Evolutionary conservation across 306 rosid genomes (phyloP), one percentile per base, ranked within the genome.

Genomic region (Quercus ilex): DNA sequence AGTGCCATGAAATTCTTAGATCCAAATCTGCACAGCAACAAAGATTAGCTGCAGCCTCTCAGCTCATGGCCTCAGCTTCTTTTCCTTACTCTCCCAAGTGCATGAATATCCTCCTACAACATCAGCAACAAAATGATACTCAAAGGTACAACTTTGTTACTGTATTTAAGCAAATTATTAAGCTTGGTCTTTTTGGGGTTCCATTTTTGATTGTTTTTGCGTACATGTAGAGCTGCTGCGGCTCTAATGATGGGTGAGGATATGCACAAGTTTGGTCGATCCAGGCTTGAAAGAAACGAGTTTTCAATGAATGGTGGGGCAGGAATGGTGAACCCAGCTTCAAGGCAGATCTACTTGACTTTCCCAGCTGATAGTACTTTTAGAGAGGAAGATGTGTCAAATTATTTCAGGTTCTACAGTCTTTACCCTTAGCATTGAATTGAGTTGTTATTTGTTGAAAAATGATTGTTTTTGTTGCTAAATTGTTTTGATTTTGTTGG

Each of bases 341-440:
- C 98, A 1, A 91, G 99, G 83, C 98, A 95, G 91, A 95, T 92
- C 87, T 95, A 95, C 88, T 86, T 95, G 92, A 95, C 99, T 12
- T 95, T 95, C 74, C 99, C 99, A 3, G 99, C 99, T 0, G 98
- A 95, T 51, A 95, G 99, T 78, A 95, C 99, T 79, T 95, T 95
- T 79, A 90, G 94, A 76, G 99, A 95, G 85, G 97, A 95, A 87
- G 99, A 95, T 80, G 99, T 95, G 30, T 95, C 99, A 10, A 92
- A 86, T 51, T 95, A 95, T 83, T 95, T 95, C 91, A 95, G 99
- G 99, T 95, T 78, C 5, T 58, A 65, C 71, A 1, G n/a, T 51
- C 28, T 14, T 13, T 6, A 23, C 17, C 59, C 65, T 73, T 17
- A 28, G 5, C 49, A 23, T 58, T 63, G 41, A 23, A n/a, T 4